A percentile compares a stretch with the other conserved stretches of the same genome.
Conservation (phyloP, 106 monocot species). For the Allium cepa region DNA sequence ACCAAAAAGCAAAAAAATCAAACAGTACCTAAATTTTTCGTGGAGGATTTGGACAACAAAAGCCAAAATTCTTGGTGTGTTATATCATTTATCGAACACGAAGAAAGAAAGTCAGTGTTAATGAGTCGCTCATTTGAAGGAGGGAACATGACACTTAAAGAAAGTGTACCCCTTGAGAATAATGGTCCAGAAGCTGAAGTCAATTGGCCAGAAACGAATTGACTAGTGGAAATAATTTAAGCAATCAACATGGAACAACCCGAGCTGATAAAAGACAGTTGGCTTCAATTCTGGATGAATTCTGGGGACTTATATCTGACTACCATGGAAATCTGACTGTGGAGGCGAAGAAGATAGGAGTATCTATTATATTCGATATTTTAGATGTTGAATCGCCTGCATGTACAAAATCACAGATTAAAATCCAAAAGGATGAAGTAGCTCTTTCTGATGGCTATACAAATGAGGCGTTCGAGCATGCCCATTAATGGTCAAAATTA, state of each 20-base stretch:
- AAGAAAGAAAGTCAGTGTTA: too few species aligned
- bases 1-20: too few species aligned
- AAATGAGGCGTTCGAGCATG: not conserved
- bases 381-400: constrained; percentile 32
- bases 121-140: not conserved
- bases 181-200: not conserved
- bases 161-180: constrained; percentile 18
- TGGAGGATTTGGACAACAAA: not conserved
- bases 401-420: not conserved
- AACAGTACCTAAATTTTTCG: not conserved
- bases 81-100: too few species aligned
- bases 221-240: constrained; percentile 18
- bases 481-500: too few species aligned
- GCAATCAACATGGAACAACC: constrained; percentile 40
- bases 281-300: constrained; percentile 77
- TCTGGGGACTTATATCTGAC: constrained; percentile 92
- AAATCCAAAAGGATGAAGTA: not conserved
- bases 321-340: constrained; percentile 78
- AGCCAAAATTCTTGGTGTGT: constrained; percentile 18
- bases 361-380: constrained; percentile 42
- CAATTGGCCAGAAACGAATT: constrained; percentile 9
- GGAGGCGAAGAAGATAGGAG: constrained; percentile 48
- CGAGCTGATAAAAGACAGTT: constrained; percentile 74
- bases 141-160: constrained; percentile 10
- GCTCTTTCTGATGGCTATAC: not conserved